Evolutionary conservation across 75 land plant genomes (phyloP), one percentile per base, ranked within the genome.

Genomic region (Ceratopteris richardii): DNA sequence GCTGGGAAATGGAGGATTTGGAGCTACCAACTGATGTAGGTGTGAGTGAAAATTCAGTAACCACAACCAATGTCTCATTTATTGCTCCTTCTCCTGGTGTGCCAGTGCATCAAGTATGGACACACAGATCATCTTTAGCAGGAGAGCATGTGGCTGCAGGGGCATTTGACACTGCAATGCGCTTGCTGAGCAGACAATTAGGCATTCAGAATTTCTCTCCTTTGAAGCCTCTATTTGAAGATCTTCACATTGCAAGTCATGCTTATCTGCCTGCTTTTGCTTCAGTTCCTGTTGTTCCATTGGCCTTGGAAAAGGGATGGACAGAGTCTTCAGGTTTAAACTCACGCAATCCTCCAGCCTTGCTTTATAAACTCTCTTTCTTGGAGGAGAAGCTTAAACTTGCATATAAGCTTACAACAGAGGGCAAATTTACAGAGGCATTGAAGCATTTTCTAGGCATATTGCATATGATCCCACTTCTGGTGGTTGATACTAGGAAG

Each of bases 381-480:
- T 55, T 77, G 18, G 72, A 74, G 18, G 80, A 73, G 9, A 80
- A 80, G 60, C 66, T 72, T 0, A 76, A 52, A 56, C 44, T 47
- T 41, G 86, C 80, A 7, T 82, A 80, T 60, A 82, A 57, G 73
- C 44, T 75, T 3, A 82, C 80, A 10, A 82, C 84, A 50, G 72
- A 69, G 20, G 86, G 86, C 37, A 82, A 72, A 63, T 80, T 82
- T 47, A 54, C 65, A 19, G 86, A 82, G 47, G 86, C 86, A 44
- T 62, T 80, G 33, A 67, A 72, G 44, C 43, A 72, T 1, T 82
- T 82, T 57, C 56, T 76, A 21, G 46, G 51, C 57, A 80, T 82
- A 17, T 66, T 82, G 28, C 86, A 82, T 29, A 80, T 79, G 1
- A 76, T 82, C 27, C 86, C 86, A 39, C 37, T 82, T 36, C 65